phyloP scores from a whole-genome alignment of 2,329 filamentous ascomycete genomes.

The Fusarium begoniae region DNA sequence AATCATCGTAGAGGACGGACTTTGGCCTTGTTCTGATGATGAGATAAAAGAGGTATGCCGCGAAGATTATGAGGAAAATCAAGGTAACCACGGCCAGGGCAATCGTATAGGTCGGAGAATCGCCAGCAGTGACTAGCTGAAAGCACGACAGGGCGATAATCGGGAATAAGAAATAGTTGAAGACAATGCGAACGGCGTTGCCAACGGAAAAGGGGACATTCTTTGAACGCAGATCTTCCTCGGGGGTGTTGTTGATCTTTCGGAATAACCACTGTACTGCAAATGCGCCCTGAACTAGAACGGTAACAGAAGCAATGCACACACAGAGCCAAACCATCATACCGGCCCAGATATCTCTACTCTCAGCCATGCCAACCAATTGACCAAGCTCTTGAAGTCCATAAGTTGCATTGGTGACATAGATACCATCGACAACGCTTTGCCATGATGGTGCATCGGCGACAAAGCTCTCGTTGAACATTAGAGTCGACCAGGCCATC shows the following conservation, averaged over 20 bases:
- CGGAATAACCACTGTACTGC: constrained; percentile 79
- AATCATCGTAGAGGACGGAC: constrained; percentile 90
- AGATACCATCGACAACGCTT: constrained; percentile 85
- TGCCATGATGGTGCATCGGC: constrained; percentile 71
- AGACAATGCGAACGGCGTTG: constrained; percentile 83
- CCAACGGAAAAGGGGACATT: constrained; percentile 88
- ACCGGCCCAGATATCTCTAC: constrained; percentile 88
- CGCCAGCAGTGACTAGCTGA: constrained; percentile 80
- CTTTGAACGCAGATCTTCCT: constrained; percentile 90
- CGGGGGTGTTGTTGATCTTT: constrained; percentile 73
- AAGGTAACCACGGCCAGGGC: constrained; percentile 80
- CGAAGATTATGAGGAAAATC: constrained; percentile 75
- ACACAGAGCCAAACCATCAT: constrained; percentile 92
- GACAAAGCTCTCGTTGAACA: constrained; percentile 94
- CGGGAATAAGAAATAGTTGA: constrained; percentile 92
- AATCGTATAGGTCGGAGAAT: constrained; percentile 75
- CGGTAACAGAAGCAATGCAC: constrained; percentile 73
- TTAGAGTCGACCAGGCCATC: constrained; percentile 85
- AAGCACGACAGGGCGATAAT: constrained; percentile 89
- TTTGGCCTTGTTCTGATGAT: constrained; percentile 84
- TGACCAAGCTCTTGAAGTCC: constrained; percentile 84
- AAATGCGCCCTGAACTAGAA: constrained; percentile 81
- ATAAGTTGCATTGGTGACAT: constrained; percentile 78
- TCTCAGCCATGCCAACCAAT: constrained; percentile 79
- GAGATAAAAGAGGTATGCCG: constrained; percentile 80